Evolutionary conservation across 2,329 filamentous ascomycete species (phyloP), one percentile per base, ranked within the genome.

Genomic region (Coniochaeta pulveracea): DNA sequence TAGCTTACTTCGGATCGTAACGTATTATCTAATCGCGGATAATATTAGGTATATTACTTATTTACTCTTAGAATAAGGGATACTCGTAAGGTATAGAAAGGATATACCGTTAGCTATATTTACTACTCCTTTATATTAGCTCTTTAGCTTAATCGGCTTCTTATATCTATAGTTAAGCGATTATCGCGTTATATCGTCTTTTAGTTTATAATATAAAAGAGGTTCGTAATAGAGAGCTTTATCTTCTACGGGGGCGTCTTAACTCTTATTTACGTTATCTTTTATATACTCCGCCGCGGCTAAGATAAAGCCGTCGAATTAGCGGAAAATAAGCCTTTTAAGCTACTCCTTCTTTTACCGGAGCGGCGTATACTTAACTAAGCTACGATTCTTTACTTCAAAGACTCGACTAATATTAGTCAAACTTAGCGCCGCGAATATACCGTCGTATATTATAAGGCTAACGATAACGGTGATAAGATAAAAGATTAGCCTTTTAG

Each of bases 1-100:
- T 55, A 2, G 30, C 33, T 28, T 41, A 54, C 21, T 36, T 34
- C 34, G 47, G 48, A 26, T 52, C 34, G 36, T 54, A 36, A 15
- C 40, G 45, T 37, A 54, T 49, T 19, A 53, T 48, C 36, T 54
- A 35, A 39, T 54, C 24, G 24, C 24, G 24, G 24, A 26, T n/a
- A 6, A 14, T 14, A n/a, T 26, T n/a, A 26, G 11, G 11, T 14
- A 14, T 14, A 14, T 26, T 26, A 6, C 24, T 14, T 26, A n/a
- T 26, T 26, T n/a, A 6, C 24, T 26, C 11, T 26, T 26, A 26
- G 24, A 26, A 26, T 26, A 26, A 26, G 11, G 6, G 24, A 10
- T n/a, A n/a, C 11, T n/a, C 11, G n/a, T n/a, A n/a, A n/a, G 24
- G 11, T n/a, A 26, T 26, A 6, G 24, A 26, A 6, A 26, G 24